Evolutionary conservation across 106 monocot species (phyloP).

Genomic region (Apostasia shenzhenica): DNA sequence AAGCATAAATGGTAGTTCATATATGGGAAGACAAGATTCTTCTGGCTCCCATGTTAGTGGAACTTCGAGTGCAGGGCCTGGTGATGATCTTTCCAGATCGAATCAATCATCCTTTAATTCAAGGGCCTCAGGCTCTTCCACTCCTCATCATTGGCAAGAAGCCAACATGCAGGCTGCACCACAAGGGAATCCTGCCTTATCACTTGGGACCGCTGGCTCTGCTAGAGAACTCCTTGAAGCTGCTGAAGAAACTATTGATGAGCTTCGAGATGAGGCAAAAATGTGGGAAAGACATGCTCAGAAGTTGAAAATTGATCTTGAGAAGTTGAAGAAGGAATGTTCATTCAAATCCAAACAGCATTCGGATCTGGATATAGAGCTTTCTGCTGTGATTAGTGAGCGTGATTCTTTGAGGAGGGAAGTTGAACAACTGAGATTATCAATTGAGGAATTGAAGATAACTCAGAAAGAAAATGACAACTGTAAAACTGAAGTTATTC

Average conservation of each 20-base stretch:
- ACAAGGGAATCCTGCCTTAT: conserved; percentile 16
- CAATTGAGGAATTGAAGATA: conserved; percentile 32
- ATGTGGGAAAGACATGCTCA: conserved; percentile 95
- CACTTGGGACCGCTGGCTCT: conserved; percentile 38
- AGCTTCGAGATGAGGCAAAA: conserved; percentile 84
- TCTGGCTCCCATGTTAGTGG: conserved; percentile 36
- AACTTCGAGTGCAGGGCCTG: conserved; percentile 15
- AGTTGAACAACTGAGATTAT: conserved; percentile 57
- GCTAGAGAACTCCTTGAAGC: conserved; percentile 81
- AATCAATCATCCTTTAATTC: conserved; percentile 80
- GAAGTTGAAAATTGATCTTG: conserved; percentile 69
- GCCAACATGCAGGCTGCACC: conserved; percentile 18
- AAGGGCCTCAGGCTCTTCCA: conserved; percentile 31
- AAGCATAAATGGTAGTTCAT: conserved; percentile 31
- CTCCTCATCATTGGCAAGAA: conserved; percentile 42
- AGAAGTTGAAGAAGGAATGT: conserved; percentile 57
- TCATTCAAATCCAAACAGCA: conserved; percentile 61
- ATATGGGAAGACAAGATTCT: conserved; percentile 67
- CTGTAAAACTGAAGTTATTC: conserved; percentile 31
- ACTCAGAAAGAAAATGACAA: conserved; percentile 6
- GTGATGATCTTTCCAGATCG: conserved; percentile 40
- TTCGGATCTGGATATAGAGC: conserved; percentile 45
- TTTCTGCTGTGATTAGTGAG: conserved; percentile 47
- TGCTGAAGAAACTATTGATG: conserved; percentile 90
- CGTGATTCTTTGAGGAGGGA: conserved; percentile 64